Evolutionary conservation across 805 yeast species (phyloP).

Genomic region (Clavispora fructus): DNA sequence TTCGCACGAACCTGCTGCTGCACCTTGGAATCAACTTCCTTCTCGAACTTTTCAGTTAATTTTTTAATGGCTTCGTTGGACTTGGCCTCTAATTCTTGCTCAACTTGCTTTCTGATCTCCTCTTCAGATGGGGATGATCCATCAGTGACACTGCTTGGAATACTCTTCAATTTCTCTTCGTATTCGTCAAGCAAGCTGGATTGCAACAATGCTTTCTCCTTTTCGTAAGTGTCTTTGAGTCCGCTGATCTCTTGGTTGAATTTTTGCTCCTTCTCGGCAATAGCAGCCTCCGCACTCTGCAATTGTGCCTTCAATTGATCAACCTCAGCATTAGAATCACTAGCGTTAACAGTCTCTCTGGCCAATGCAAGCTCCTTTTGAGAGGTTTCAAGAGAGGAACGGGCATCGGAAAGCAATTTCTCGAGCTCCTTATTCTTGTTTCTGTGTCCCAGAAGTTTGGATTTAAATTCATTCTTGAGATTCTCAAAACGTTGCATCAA

Average conservation of each 20-base stretch:
- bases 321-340: conserved; percentile 20
- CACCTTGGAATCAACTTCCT: conserved; percentile 16
- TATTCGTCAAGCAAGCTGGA: conserved; percentile 17
- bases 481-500: conserved; percentile 28
- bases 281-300: neutral
- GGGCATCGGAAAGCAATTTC: conserved; percentile 9
- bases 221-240: conserved; percentile 13
- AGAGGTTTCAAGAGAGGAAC: conserved; percentile 4
- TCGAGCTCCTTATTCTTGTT: conserved; percentile 25
- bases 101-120: conserved; percentile 20
- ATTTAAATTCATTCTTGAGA: conserved; percentile 22
- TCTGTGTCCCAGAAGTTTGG: conserved; percentile 23
- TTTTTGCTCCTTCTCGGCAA: conserved; percentile 6
- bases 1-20: conserved; percentile 16
- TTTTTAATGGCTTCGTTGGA: conserved; percentile 15
- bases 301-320: conserved; percentile 8
- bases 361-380: neutral
- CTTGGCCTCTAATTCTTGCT: conserved; percentile 18
- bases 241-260: conserved; percentile 8
- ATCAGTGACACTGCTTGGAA: conserved; percentile 27
- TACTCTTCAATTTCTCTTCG: conserved; percentile 21
- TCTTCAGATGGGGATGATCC: conserved; percentile 5
- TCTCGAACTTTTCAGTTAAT: conserved; percentile 32
- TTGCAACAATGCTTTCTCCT: conserved; percentile 14
- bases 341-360: conserved; percentile 1